Conservation (phyloP, 345 rosid species). For the Luvunga scandens region DNA sequence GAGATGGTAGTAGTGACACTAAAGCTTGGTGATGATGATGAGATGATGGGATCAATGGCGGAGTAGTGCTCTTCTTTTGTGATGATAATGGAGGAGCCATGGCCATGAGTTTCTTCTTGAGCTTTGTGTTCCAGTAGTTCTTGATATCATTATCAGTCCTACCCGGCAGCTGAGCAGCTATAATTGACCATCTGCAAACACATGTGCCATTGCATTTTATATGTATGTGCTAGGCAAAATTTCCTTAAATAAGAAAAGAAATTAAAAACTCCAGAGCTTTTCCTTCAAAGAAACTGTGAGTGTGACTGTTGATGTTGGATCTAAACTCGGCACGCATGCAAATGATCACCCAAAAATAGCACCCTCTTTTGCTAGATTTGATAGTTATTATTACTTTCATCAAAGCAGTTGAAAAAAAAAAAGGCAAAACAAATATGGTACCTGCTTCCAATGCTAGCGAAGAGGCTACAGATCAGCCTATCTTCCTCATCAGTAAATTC, state of each 20-base stretch:
- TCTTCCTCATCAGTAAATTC: conserved; percentile 88
- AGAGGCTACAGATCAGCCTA: conserved; percentile 66
- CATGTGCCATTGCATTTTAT: conserved; percentile 24
- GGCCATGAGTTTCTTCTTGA: conserved; percentile 77
- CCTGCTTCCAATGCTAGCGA: conserved; percentile 95
- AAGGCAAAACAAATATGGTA: conserved; percentile 13
- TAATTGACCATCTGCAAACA: conserved; percentile 79
- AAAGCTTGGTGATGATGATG: conserved; percentile 15
- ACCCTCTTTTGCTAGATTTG: conserved; percentile 19
- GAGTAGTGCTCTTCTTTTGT: conserved; percentile 32
- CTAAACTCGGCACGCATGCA: conserved; percentile 38
- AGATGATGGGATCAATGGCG: conserved; percentile 36
- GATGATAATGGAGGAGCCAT: conserved; percentile 32
- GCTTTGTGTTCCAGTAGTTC: conserved; percentile 96
- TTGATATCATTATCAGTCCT: conserved; percentile 95
- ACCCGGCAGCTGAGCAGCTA: conserved; percentile 93
- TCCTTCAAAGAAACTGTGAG: conserved; percentile 6
- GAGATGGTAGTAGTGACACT: conserved; percentile 22
- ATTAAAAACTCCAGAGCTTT: too few relatives aligned
- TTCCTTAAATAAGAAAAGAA: conserved; percentile 12
- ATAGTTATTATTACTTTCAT: not conserved
- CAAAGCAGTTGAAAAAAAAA: not conserved
- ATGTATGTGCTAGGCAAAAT: not conserved
- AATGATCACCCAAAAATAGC: conserved; percentile 23
- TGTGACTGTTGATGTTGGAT: conserved; percentile 26